A percentile compares a stretch with the other conserved stretches of the same genome.
These are phyloP conservation scores for Thalassiosira profunda DNA, from an alignment of 108 stramenopile species.

Conservation along the genomic window DNA sequence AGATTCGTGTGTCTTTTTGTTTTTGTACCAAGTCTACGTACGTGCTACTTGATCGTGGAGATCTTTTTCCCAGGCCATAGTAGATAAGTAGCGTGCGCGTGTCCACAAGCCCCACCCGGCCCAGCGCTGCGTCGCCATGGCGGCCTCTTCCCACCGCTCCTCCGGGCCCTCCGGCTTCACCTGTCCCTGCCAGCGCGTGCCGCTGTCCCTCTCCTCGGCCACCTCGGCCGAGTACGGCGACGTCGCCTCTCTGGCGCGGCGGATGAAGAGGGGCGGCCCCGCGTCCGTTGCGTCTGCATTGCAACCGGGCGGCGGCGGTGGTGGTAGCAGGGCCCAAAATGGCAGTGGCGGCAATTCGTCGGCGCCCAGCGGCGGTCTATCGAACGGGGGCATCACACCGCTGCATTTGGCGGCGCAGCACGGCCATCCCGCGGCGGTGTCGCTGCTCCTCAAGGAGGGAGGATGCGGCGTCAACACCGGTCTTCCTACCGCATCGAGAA, in stretches of 20 bases:
- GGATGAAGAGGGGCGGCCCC: conserved; percentile 11
- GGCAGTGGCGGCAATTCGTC: not conserved
- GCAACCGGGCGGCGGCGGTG: conserved; percentile 12
- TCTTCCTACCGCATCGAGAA: not conserved
- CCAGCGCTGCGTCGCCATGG: too few species aligned
- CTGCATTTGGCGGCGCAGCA: conserved; percentile 83
- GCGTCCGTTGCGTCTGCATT: conserved; percentile 11
- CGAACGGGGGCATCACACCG: conserved; percentile 57
- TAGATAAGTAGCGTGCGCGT: too few species aligned
- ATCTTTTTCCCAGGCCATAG: too few species aligned
- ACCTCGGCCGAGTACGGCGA: conserved; percentile 90
- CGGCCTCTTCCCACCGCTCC: too few species aligned
- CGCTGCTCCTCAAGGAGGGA: conserved; percentile 58
- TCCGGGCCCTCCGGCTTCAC: conserved; percentile 7
- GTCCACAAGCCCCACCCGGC: too few species aligned
- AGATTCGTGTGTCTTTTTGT: too few species aligned
- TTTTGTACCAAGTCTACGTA: too few species aligned
- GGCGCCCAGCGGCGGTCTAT: not conserved
- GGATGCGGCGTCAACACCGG: conserved; percentile 51
- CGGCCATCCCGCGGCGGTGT: conserved; percentile 74
- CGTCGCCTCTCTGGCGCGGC: conserved; percentile 39
- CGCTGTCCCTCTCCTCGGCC: conserved; percentile 71
- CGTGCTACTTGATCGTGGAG: too few species aligned
- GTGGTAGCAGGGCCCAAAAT: not conserved
- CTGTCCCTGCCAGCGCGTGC: conserved; percentile 76